Evolutionary conservation across 306 rosid genomes (phyloP), one percentile per base, ranked within the genome.

Genomic region (Urtica urens): DNA sequence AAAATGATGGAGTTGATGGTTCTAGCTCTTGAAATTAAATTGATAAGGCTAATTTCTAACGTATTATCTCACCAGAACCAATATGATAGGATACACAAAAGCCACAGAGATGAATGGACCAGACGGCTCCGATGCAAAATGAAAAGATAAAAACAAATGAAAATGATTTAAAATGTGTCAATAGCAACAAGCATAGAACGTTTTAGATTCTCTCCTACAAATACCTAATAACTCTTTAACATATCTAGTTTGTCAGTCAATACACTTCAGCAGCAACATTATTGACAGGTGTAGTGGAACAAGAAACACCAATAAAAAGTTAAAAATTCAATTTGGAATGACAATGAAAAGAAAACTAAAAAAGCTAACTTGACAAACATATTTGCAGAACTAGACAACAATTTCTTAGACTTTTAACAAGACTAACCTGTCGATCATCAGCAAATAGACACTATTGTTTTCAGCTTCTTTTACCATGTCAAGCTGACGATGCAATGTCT

Each of bases 401-500:
- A n/a, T n/a, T n/a, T n/a, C n/a, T n/a, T n/a, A n/a, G n/a, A n/a
- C n/a, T n/a, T n/a, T n/a, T n/a, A n/a, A 28, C 9, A 43, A 22
- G 50, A 68, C 75, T 55, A 60, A 78, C 96, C 88, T 78, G 80
- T 87, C 96, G 38, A 87, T 80, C 77, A 87, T 55, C 43, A 87
- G 87, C 58, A 78, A 23, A 34, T 74, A 82, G 40, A 70, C 70
- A 64, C 76, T 39, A 69, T 46, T 25, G 38, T 87, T 79, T 12
- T 66, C 78, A 21, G 17, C 60, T 60, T 75, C 75, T 53, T 77
- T 68, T 66, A 73, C 80, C 72, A 58, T 69, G 43, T 64, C 68
- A 55, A 87, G 69, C 57, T 78, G 83, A 65, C 59, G 24, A 54
- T 72, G 72, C 72, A 87, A 57, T 5, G 90, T 80, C 96, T 87